These are phyloP conservation scores for Platanthera guangdongensis DNA, from an alignment of 106 monocot species.

Conservation along the genomic window DNA sequence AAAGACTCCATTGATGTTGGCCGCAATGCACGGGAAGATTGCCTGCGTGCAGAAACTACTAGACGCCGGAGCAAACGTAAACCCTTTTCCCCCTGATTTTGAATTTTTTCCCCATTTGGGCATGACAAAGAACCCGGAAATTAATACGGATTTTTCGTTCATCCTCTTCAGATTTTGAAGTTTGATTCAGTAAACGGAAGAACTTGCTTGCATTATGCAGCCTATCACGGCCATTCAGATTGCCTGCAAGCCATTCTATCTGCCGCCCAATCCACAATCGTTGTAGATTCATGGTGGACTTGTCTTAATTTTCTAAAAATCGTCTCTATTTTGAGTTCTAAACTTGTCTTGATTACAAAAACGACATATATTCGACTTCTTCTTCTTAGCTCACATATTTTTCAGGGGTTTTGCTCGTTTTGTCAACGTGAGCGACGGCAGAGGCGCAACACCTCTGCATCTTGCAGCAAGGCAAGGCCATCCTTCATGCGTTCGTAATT, in stretches of 20 bases:
- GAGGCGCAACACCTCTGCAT: slow-evolving; percentile 68
- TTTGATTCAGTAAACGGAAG: slow-evolving; percentile 45
- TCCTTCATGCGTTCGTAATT: slow-evolving; percentile 41
- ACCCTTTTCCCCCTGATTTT: neutral
- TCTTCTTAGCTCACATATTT: neutral
- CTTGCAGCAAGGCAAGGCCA: slow-evolving; percentile 54
- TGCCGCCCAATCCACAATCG: slow-evolving; percentile 31
- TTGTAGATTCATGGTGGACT: slow-evolving; percentile 46
- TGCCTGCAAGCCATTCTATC: slow-evolving; percentile 54
- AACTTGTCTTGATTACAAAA: neutral
- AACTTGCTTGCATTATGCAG: slow-evolving; percentile 61
- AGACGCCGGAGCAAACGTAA: slow-evolving; percentile 58
- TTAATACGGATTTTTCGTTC: neutral
- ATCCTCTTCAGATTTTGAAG: slow-evolving; percentile 33
- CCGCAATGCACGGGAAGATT: slow-evolving; percentile 55
- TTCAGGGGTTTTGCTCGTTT: slow-evolving; percentile 74
- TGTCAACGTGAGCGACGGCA: slow-evolving; percentile 73
- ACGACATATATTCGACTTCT: neutral
- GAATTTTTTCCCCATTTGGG: neutral
- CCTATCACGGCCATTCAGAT: slow-evolving; percentile 47
- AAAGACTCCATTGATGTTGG: slow-evolving; percentile 60
- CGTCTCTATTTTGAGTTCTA: neutral
- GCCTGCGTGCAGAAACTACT: slow-evolving; percentile 51
- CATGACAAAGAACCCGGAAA: neutral
- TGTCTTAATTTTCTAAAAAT: neutral